Evolutionary conservation across 768 basidiomycete species (phyloP).

Genomic region (Chalciporus chontae): DNA sequence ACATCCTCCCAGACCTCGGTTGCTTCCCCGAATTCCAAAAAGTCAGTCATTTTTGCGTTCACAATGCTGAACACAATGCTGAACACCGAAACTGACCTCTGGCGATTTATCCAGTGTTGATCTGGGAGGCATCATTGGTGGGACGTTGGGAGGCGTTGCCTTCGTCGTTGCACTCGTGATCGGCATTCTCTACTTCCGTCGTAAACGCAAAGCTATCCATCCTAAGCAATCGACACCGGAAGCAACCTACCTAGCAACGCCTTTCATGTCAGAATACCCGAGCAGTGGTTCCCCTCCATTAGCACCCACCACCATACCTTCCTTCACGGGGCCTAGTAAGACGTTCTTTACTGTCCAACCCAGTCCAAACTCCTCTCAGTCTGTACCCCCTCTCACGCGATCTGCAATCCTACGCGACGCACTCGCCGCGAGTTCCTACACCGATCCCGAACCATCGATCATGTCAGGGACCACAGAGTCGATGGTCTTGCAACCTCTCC

Average conservation of each 20-base stretch:
- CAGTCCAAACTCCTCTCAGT: background rate
- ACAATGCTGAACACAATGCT: background rate
- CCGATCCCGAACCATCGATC: background rate
- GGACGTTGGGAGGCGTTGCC: constrained; percentile 10
- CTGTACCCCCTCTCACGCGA: constrained; percentile 5
- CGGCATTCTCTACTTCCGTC: constrained; percentile 8
- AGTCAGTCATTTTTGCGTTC: constrained; percentile 5
- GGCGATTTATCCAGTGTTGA: constrained; percentile 6
- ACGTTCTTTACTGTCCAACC: background rate
- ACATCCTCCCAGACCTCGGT: background rate
- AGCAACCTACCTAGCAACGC: background rate
- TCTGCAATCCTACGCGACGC: constrained; percentile 15
- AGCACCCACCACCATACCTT: background rate
- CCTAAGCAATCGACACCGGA: background rate
- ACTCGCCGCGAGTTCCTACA: background rate
- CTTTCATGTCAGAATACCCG: constrained; percentile 2
- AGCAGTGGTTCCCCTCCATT: background rate
- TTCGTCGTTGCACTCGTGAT: background rate
- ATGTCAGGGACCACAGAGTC: background rate
- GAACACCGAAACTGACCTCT: constrained; percentile 2
- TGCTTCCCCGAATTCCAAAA: background rate
- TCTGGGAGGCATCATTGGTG: constrained; percentile 14
- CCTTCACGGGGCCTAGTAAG: background rate
- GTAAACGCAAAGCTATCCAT: constrained; percentile 3
- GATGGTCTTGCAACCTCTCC: constrained; percentile 4